phyloP scores from a whole-genome alignment of 768 basidiomycete genomes.

The Serendipita indica region DNA sequence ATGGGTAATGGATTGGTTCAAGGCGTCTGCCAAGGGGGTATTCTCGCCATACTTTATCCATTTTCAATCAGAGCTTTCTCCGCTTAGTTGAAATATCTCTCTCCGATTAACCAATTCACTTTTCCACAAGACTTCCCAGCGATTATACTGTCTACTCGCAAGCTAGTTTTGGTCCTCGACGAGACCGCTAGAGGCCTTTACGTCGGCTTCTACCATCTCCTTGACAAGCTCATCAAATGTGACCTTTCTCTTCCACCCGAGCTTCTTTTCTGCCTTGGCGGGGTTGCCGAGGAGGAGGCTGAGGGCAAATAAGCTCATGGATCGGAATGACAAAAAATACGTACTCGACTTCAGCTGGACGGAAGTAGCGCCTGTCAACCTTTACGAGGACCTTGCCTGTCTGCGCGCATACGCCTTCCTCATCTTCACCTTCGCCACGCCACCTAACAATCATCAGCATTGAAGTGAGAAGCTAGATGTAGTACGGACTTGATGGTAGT shows the following conservation, averaged over 20 bases:
- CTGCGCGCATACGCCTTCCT: slow-evolving; percentile 59
- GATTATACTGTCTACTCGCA: background rate
- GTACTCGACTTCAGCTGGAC: slow-evolving; percentile 88
- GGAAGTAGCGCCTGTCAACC: slow-evolving; percentile 82
- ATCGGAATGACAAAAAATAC: slow-evolving; percentile 22
- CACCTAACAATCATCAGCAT: slow-evolving; percentile 33
- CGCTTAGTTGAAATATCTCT: background rate
- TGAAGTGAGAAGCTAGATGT: slow-evolving; percentile 11
- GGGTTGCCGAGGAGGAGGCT: slow-evolving; percentile 80
- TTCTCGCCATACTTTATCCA: background rate
- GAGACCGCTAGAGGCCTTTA: slow-evolving; percentile 55
- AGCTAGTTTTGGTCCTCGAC: slow-evolving; percentile 69
- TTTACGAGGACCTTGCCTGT: slow-evolving; percentile 62
- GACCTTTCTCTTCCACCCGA: slow-evolving; percentile 84
- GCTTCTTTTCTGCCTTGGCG: slow-evolving; percentile 70
- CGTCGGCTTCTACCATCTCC: slow-evolving; percentile 83
- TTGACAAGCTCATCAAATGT: slow-evolving; percentile 71
- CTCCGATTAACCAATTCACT: background rate
- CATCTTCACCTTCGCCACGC: slow-evolving; percentile 60
- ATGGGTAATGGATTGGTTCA: background rate
- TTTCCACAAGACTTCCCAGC: background rate
- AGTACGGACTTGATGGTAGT: slow-evolving; percentile 46
- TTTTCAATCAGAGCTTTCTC: background rate
- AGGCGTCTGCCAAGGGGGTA: background rate
- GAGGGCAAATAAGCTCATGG: slow-evolving; percentile 1